Percentiles rank a stretch among this genome's conserved stretches.
Conservation (phyloP, 208 protist species). For the Trypanosoma lewisi region DNA sequence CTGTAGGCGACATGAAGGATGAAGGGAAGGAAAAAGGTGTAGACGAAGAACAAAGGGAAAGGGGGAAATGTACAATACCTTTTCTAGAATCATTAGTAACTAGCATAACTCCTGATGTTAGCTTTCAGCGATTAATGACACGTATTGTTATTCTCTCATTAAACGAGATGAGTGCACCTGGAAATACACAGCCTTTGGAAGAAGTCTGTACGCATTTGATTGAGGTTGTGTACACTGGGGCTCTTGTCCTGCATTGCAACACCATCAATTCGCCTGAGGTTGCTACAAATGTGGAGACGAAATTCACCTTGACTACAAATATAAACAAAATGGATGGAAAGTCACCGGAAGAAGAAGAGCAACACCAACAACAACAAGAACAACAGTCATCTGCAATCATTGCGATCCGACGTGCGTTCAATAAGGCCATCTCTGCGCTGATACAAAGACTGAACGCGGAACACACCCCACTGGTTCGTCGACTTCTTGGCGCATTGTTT, state of each 20-base stretch:
- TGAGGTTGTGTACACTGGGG: conserved; percentile 19
- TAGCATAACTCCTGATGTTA: conserved; percentile 10
- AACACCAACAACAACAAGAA: conserved; percentile 8
- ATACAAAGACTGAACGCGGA: conserved; percentile 3
- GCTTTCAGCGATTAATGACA: conserved; percentile 21
- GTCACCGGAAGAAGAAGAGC: neutral
- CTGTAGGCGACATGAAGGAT: too few species aligned
- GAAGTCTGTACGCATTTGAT: conserved; percentile 4
- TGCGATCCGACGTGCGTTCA: conserved; percentile 16
- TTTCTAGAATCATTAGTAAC: conserved; percentile 14
- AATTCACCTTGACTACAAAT: neutral
- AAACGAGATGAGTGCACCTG: neutral
- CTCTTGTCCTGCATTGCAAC: conserved; percentile 11
- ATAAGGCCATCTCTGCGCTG: conserved; percentile 2
- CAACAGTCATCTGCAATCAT: neutral
- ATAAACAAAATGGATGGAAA: neutral
- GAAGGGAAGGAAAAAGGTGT: too few species aligned
- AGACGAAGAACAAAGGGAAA: neutral
- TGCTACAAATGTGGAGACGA: neutral
- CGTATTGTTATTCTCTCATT: conserved; percentile 11
- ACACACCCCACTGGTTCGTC: neutral
- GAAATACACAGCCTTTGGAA: conserved; percentile 1
- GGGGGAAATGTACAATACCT: neutral
- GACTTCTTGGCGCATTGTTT: conserved; percentile 9
- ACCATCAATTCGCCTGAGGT: neutral